Percentiles rank a stretch among this genome's conserved stretches.
Evolutionary conservation across 331 rosid species (phyloP).

Genomic region (Phaseolus coccineus): DNA sequence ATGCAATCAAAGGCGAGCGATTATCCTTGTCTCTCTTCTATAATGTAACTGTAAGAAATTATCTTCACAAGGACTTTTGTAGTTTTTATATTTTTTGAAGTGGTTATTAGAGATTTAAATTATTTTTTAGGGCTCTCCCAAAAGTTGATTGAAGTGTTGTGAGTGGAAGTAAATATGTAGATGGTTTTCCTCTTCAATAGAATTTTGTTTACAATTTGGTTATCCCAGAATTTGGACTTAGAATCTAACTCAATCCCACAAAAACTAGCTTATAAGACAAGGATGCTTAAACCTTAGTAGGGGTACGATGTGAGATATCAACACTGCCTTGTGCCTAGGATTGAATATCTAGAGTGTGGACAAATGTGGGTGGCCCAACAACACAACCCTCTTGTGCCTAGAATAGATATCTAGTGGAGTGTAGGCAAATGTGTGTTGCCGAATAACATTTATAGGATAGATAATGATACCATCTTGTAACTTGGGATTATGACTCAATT

Average conservation of each 20-base stretch:
- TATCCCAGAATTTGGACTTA: background rate
- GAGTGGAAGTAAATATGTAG: slow-evolving; percentile 23
- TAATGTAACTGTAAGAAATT: slow-evolving; percentile 90
- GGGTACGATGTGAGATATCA: background rate
- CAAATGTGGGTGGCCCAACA: background rate
- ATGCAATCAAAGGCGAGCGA: slow-evolving; percentile 91
- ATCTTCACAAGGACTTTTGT: slow-evolving; percentile 9
- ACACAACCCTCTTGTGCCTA: background rate
- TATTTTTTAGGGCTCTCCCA: slow-evolving; percentile 31
- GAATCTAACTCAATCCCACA: background rate
- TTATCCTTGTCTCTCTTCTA: slow-evolving; percentile 98
- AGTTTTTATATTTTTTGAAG: slow-evolving; percentile 18
- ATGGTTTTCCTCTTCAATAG: slow-evolving; percentile 27
- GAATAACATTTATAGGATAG: background rate
- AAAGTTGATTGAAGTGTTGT: slow-evolving; percentile 25
- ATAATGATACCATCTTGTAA: background rate
- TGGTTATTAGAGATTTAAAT: slow-evolving; percentile 28
- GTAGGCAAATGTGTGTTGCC: background rate
- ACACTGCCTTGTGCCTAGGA: background rate
- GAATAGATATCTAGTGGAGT: background rate
- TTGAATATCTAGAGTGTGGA: background rate
- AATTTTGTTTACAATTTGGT: background rate
- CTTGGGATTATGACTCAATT: too few relatives aligned
- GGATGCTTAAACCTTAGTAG: background rate
- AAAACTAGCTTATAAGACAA: background rate